Base-by-base conservation (phyloP, 768 basidiomycete genomes). In the Leccinum uliginosum region DNA sequence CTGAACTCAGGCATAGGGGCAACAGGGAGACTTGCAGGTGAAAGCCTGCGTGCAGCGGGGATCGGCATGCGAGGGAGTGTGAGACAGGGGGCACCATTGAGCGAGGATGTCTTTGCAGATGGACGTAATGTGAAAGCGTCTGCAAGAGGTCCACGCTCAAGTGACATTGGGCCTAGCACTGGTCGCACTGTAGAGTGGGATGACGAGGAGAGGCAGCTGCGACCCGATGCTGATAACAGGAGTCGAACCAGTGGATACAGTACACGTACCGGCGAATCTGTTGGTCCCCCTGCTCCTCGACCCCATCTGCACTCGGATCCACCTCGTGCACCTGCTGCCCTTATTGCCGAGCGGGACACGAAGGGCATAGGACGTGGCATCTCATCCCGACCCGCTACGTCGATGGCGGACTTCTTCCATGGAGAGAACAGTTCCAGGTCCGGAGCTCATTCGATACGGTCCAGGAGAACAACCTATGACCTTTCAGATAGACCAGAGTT, bases 1-100 rank as follows among this genome's bases (percentile, higher is more conserved):
- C 67, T 87, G 26, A 73, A 72, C 55, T 76, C 71, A 49, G 73
- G 66, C 8, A 73, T 78, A 11, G 73, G 73, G 26, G 78, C 67
- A 35, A 74, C 72, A 15, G 78, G 82, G 11, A 71, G 87, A 56
- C 69, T 91, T 14, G 68, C 88, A 9, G 82, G 86, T 4, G 87
- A 90, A 68, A 83, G 83, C 15, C 65, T 91, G 56, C 78, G 85
- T 49, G 86, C 88, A 0, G 87, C 89, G 0, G 90, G 89, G 10
- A 73, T 91, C 55, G 78, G 76, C 29, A 77, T 67, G 71, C 68
- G 70, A 48, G 65, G 60, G 24, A 61, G 63, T 70, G 58, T 61
- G 57, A 53, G 70, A 66, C 61, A 67, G 57, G 54, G 66, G 56
- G 53, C 67, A 69, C 34, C 56, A 4, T 55, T 66, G 64, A 55